Evolutionary conservation across 768 basidiomycete species (phyloP), one percentile per base, ranked within the genome.

Genomic region (Fomitopsis serialis): DNA sequence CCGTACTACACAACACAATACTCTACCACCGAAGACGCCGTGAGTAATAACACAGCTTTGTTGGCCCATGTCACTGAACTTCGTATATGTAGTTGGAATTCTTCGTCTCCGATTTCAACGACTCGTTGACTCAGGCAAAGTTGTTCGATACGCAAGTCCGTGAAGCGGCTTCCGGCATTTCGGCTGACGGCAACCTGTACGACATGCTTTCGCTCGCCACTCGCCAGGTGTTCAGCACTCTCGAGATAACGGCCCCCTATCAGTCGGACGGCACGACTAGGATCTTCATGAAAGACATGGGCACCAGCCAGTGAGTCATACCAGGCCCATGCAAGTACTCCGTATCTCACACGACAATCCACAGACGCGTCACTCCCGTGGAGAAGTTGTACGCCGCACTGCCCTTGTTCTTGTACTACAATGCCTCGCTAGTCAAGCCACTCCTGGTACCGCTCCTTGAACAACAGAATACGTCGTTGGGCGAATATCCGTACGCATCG

Each of bases 321-420:
- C 29, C 11, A 32, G 29, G 29, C 29, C 11, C 11, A 32, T 32
- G 6, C 29, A 32, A 11, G 5, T 15, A 37, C n/a, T 3, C 12
- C 27, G 15, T 12, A 10, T 7, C 12, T 32, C 5, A 24, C 21
- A 11, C 17, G 10, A 12, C 10, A 5, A 9, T 5, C 4, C 2
- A 45, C 37, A 40, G 37, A 4, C 37, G 66, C 3, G 62, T 68
- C 8, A 68, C 61, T 50, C 66, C 69, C 2, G 68, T 70, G 4
- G 69, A 70, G 48, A 60, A 59, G 1, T 55, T 70, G n/a, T 68
- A 62, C 50, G 59, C 67, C 2, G 54, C 66, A 8, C 62, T 65
- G 23, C 66, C 69, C 10, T 51, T 63, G 24, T 64, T 63, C 46
- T 51, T 69, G 1, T 68, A 64, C 49, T 40, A 64, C 47, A 70